phyloP scores from a whole-genome alignment of 176 grass and related monocot species.

The Echinochloa phyllopogon region DNA sequence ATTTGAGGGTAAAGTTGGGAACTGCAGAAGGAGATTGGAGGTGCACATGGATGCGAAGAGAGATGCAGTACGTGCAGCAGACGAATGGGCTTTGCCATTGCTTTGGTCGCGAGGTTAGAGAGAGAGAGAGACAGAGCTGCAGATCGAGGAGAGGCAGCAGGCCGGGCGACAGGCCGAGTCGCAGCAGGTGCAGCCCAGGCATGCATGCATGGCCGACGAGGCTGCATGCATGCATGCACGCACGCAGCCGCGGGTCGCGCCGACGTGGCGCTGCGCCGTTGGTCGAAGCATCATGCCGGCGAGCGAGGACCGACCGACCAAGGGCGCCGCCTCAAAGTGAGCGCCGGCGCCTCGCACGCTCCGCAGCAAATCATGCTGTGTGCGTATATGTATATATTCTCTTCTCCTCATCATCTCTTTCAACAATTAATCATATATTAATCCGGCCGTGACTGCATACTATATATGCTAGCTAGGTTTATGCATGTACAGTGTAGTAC shows the following conservation, averaged over 20 bases:
- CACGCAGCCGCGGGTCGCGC: neutral
- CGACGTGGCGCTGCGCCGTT: slow-evolving; percentile 18
- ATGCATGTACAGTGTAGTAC: too few species aligned
- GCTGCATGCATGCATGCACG: neutral
- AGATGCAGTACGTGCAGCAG: neutral
- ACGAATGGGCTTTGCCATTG: neutral
- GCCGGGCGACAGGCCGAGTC: neutral
- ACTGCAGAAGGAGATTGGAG: too few species aligned
- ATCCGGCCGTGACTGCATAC: too few species aligned
- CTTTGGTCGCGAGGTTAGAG: slow-evolving; percentile 7
- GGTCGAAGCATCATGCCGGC: neutral
- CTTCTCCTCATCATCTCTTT: neutral
- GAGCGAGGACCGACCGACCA: neutral
- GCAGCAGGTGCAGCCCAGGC: neutral
- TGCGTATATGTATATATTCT: neutral
- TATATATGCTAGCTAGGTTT: too few species aligned
- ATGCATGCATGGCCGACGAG: slow-evolving; percentile 40
- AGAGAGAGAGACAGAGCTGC: neutral
- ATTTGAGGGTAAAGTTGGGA: too few species aligned
- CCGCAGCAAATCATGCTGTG: slow-evolving; percentile 55
- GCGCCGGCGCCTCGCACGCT: slow-evolving; percentile 64
- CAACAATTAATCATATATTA: slow-evolving; percentile 48
- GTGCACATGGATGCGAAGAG: slow-evolving; percentile 16
- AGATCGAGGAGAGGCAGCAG: neutral
- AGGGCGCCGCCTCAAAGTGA: slow-evolving; percentile 51